These are phyloP conservation scores for Sphagnum contortum DNA, from an alignment of 225 moss, liverwort and hornwort genomes.

Conservation along the genomic window DNA sequence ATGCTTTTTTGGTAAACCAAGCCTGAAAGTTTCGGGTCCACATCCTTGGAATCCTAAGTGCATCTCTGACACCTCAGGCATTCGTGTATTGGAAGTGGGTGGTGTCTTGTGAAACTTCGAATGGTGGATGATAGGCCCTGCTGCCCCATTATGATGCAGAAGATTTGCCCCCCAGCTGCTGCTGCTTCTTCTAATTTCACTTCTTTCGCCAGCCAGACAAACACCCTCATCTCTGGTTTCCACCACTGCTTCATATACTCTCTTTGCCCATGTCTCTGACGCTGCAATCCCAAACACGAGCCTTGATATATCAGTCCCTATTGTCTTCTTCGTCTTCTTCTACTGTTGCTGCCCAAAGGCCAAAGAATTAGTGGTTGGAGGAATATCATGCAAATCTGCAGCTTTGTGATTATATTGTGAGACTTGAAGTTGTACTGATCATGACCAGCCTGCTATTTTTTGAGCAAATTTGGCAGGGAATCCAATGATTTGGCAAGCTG, in stretches of 20 bases:
- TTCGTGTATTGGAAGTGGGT: slow-evolving; percentile 18
- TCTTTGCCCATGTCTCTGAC: slow-evolving; percentile 37
- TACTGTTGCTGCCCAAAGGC: not conserved
- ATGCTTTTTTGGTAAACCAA: slow-evolving; percentile 24
- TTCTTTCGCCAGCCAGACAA: slow-evolving; percentile 32
- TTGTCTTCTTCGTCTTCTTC: too few relatives aligned
- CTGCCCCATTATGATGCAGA: slow-evolving; percentile 14
- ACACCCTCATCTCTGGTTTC: slow-evolving; percentile 28
- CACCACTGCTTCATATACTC: slow-evolving; percentile 50
- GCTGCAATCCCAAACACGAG: slow-evolving; percentile 48
- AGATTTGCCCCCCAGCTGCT: too few relatives aligned
- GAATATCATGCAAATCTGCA: too few relatives aligned
- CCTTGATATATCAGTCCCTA: slow-evolving; percentile 15
- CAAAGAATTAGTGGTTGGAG: not conserved
- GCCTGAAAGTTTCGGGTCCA: slow-evolving; percentile 22
- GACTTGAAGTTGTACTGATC: not conserved
- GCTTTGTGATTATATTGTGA: not conserved
- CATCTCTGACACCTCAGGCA: slow-evolving; percentile 16
- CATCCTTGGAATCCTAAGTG: slow-evolving; percentile 36
- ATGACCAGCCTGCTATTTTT: too few relatives aligned
- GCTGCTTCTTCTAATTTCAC: slow-evolving; percentile 1
- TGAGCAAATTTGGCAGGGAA: too few relatives aligned
- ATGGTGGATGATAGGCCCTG: slow-evolving; percentile 29
- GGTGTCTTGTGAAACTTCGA: slow-evolving; percentile 29
- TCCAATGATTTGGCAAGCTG: not conserved